A percentile compares a stretch with the other conserved stretches of the same genome.
Conservation (phyloP, 441 rosid species). For the Gossypium trilobum region DNA sequence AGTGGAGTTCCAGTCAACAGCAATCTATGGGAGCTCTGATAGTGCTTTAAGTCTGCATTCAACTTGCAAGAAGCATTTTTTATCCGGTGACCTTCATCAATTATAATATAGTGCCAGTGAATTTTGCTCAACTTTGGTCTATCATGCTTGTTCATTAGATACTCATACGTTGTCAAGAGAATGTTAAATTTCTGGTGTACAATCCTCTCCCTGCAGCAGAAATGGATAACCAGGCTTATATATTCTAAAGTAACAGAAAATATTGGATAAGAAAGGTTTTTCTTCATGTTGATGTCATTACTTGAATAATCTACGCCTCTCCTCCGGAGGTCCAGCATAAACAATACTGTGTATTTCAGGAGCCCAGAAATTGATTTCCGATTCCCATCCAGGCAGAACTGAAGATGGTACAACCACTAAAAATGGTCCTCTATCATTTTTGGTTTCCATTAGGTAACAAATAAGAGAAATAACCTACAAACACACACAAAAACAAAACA, state of each 20-base stretch:
- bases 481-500: not conserved
- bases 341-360: constrained; percentile 65
- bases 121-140: constrained; percentile 82
- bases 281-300: constrained; percentile 28
- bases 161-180: constrained; percentile 86
- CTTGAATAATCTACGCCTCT: constrained; percentile 83
- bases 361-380: constrained; percentile 86
- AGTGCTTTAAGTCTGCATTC: constrained; percentile 89
- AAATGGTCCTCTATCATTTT: constrained; percentile 93
- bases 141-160: constrained; percentile 95
- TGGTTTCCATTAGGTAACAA: constrained; percentile 87
- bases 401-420: constrained; percentile 94
- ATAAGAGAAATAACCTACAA: constrained; percentile 78
- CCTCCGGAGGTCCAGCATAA: constrained; percentile 87
- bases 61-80: constrained; percentile 96
- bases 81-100: constrained; percentile 95
- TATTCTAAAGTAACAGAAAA: constrained; percentile 9
- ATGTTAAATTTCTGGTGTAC: constrained; percentile 84
- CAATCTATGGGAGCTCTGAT: constrained; percentile 76
- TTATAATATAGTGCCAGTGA: constrained; percentile 87
- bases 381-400: constrained; percentile 87
- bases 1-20: constrained; percentile 87
- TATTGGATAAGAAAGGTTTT: constrained; percentile 4
- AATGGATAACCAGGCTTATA: constrained; percentile 18
- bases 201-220: constrained; percentile 68